A percentile compares a stretch with the other conserved stretches of the same genome.
phyloP scores from a whole-genome alignment of 2,329 filamentous ascomycete genomes.

The Pseudogymnoascus sp. region DNA sequence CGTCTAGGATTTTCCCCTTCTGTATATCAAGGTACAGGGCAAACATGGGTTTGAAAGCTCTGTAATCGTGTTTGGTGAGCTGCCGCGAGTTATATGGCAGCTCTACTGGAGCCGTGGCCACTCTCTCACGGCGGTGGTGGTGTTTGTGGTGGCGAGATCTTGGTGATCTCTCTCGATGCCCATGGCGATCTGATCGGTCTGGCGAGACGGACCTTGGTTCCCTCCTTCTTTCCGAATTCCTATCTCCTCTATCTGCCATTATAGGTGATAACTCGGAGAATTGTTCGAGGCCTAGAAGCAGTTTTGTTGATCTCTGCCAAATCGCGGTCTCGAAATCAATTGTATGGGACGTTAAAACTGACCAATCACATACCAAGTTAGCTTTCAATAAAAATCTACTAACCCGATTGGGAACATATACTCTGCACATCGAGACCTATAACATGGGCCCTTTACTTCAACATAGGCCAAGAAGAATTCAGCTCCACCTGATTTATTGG shows the following conservation, averaged over 20 bases:
- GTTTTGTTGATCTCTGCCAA: not conserved
- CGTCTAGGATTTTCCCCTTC: slow-evolving; percentile 63
- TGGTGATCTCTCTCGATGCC: not conserved
- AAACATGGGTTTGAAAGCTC: slow-evolving; percentile 61
- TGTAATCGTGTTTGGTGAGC: slow-evolving; percentile 63
- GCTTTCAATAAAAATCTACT: not conserved
- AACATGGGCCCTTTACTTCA: not conserved
- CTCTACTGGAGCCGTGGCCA: slow-evolving; percentile 11
- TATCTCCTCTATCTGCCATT: slow-evolving; percentile 2
- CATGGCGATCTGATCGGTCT: not conserved
- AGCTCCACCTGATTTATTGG: not conserved
- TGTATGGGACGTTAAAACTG: not conserved
- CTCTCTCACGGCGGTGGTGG: slow-evolving; percentile 27
- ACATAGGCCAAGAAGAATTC: not conserved
- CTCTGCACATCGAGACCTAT: not conserved
- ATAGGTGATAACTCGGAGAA: not conserved
- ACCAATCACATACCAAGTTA: not conserved
- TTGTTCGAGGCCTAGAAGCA: not conserved
- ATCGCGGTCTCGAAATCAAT: not conserved
- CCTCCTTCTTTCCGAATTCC: not conserved
- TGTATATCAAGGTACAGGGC: slow-evolving; percentile 82
- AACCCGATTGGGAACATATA: not conserved
- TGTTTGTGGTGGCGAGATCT: slow-evolving; percentile 29
- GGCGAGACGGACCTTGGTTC: not conserved
- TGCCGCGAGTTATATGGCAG: slow-evolving; percentile 60